Conservation (phyloP, 1,284 basidiomycete species). For the Rhodotorula sp. region DNA sequence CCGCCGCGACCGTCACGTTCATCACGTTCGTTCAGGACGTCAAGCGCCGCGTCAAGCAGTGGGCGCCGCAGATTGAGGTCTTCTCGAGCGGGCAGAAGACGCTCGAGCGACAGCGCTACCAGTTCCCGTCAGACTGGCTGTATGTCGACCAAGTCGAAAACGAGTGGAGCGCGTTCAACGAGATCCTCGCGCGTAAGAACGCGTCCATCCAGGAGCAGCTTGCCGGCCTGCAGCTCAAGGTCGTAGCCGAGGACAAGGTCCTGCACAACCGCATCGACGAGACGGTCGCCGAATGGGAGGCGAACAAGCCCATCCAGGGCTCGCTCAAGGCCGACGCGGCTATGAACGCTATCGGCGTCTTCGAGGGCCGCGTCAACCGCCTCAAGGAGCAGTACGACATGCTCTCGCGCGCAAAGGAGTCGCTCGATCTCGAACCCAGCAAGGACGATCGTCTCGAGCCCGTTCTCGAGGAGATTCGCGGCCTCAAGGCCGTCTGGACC, state of each 20-base stretch:
- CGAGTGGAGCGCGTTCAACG: constrained; percentile 98
- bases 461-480: constrained; percentile 90
- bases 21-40: constrained; percentile 99
- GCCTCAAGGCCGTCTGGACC: constrained; percentile 98
- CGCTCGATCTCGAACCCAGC: constrained; percentile 86
- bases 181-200: constrained; percentile 96
- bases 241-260: constrained; percentile 98
- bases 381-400: constrained; percentile 92
- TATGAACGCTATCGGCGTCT: constrained; percentile 91
- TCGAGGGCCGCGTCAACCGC: constrained; percentile 83
- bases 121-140: constrained; percentile 96
- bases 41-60: constrained; percentile 92
- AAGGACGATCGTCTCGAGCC: constrained; percentile 89
- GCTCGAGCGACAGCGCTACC: constrained; percentile 92
- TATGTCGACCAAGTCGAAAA: constrained; percentile 96
- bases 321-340: constrained; percentile 92
- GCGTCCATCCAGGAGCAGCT: constrained; percentile 98
- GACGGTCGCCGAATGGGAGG: constrained; percentile 90
- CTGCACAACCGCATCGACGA: constrained; percentile 91
- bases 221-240: constrained; percentile 94
- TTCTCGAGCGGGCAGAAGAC: constrained; percentile 95
- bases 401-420: constrained; percentile 93
- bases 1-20: constrained; percentile 95
- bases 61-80: constrained; percentile 95
- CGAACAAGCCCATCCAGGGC: constrained; percentile 92